Percentiles rank a stretch among this genome's conserved stretches.
Evolutionary conservation across 1,284 basidiomycete species (phyloP).

Genomic region (Sphaerobolus stellatus): DNA sequence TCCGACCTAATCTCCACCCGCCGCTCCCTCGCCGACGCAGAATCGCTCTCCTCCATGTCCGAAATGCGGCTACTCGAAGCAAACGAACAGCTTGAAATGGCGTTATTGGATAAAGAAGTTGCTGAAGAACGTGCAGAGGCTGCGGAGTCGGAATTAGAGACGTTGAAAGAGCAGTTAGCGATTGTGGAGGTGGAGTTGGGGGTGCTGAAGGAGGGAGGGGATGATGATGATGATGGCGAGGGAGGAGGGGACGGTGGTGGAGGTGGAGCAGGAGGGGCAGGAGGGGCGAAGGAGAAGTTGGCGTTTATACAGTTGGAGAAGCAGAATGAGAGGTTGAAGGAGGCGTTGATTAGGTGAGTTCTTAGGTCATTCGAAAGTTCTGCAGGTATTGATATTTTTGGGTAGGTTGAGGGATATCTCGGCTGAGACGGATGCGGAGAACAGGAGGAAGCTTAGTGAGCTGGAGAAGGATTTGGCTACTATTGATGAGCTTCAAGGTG

Average conservation of each 20-base stretch:
- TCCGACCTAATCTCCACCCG: conserved; percentile 71
- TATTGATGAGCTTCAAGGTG: conserved; percentile 70
- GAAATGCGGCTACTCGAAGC: conserved; percentile 67
- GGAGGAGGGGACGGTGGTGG: conserved; percentile 41
- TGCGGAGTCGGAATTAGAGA: conserved; percentile 75
- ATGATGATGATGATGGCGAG: no score
- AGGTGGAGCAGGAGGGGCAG: no score
- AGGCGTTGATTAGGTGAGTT: conserved; percentile 80
- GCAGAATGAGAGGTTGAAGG: conserved; percentile 93
- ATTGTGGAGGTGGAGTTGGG: conserved; percentile 83
- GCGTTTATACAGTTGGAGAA: conserved; percentile 93
- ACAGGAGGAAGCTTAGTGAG: conserved; percentile 78
- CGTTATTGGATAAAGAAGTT: conserved; percentile 94
- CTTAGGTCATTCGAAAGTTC: neutral
- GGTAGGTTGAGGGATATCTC: conserved; percentile 82
- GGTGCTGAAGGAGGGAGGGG: conserved; percentile 57
- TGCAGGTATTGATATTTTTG: neutral
- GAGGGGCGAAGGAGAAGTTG: conserved; percentile 61
- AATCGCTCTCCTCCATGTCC: conserved; percentile 60
- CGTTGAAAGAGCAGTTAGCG: conserved; percentile 75
- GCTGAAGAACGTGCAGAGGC: conserved; percentile 92
- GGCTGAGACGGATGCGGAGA: conserved; percentile 84
- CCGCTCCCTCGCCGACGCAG: conserved; percentile 65
- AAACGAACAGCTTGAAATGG: conserved; percentile 91
- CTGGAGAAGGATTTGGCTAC: conserved; percentile 84